Percentiles rank a stretch among this genome's conserved stretches.
Evolutionary conservation across 768 basidiomycete genomes (phyloP).

Genomic region (Boletus sp.): DNA sequence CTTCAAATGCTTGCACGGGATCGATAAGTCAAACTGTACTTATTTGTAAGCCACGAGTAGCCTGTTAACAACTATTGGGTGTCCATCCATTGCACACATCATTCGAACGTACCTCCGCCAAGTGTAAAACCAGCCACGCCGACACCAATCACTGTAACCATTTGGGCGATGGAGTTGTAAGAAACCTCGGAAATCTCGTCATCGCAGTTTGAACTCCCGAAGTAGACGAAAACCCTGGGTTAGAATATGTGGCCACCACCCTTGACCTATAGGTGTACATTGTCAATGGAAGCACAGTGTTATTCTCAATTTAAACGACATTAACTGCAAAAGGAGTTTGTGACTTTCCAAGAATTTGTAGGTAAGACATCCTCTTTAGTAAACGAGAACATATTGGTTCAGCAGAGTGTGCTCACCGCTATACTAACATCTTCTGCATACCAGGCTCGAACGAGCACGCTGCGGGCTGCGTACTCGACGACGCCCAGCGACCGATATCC

Average conservation of each 20-base stretch:
- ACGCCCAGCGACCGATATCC: constrained; percentile 50
- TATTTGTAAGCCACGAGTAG: constrained; percentile 51
- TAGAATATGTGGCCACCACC: constrained; percentile 56
- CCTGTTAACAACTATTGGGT: background rate
- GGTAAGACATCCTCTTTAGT: background rate
- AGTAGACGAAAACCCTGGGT: constrained; percentile 59
- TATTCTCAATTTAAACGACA: no score
- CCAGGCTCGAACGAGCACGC: constrained; percentile 51
- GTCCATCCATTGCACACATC: background rate
- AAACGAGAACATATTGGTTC: no score
- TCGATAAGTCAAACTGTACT: constrained; percentile 58
- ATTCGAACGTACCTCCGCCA: constrained; percentile 44
- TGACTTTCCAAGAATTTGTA: constrained; percentile 32
- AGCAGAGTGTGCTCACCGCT: constrained; percentile 36
- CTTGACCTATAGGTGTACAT: constrained; percentile 45
- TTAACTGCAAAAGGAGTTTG: no score
- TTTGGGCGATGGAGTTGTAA: constrained; percentile 39
- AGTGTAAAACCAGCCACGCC: constrained; percentile 59
- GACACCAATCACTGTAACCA: constrained; percentile 47
- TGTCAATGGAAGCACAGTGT: no score
- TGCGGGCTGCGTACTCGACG: constrained; percentile 36
- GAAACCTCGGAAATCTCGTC: constrained; percentile 41
- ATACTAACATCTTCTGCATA: constrained; percentile 47
- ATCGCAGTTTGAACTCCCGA: constrained; percentile 57
- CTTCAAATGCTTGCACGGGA: constrained; percentile 49